Percentiles rank a stretch among this genome's conserved stretches.
Conservation (phyloP, 257 asterid species). For the Solanum paucissectum region DNA sequence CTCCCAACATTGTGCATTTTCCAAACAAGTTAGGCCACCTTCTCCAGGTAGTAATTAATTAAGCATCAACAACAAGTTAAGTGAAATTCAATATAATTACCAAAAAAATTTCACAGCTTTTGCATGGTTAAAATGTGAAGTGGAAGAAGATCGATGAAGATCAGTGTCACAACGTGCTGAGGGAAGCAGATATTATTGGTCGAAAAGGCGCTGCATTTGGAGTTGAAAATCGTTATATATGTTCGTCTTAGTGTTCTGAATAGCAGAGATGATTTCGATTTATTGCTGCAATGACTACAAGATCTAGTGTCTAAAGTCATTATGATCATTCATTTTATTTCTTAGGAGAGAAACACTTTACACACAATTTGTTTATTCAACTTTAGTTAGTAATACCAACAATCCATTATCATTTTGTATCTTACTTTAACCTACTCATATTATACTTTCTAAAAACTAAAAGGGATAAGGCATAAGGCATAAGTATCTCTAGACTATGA, state of each 20-base stretch:
- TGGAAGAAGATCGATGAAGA: conserved; percentile 3
- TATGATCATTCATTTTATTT: background rate
- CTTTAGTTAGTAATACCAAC: background rate
- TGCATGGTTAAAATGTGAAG: conserved; percentile 14
- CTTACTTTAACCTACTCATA: too few species aligned
- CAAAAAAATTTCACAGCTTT: conserved; percentile 3
- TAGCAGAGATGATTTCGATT: conserved; percentile 8
- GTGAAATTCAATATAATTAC: background rate
- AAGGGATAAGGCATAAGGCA: too few species aligned
- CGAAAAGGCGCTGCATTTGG: conserved; percentile 6
- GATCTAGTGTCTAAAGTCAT: background rate
- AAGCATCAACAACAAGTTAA: background rate
- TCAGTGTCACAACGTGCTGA: conserved; percentile 1
- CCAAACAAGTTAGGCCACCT: background rate
- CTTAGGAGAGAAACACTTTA: background rate
- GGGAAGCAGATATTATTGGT: conserved; percentile 10
- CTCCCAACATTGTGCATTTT: conserved; percentile 1
- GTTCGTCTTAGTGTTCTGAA: conserved; percentile 10
- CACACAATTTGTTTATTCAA: background rate
- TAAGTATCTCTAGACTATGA: too few species aligned
- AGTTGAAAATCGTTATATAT: background rate
- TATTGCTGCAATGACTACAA: background rate
- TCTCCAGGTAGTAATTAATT: conserved; percentile 3
- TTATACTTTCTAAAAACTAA: too few species aligned
- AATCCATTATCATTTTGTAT: too few species aligned